A percentile compares a stretch with the other conserved stretches of the same genome.
These are phyloP conservation scores for Jackrogersella multiformis DNA, from an alignment of 495 filamentous ascomycete genomes.

Conservation along the genomic window DNA sequence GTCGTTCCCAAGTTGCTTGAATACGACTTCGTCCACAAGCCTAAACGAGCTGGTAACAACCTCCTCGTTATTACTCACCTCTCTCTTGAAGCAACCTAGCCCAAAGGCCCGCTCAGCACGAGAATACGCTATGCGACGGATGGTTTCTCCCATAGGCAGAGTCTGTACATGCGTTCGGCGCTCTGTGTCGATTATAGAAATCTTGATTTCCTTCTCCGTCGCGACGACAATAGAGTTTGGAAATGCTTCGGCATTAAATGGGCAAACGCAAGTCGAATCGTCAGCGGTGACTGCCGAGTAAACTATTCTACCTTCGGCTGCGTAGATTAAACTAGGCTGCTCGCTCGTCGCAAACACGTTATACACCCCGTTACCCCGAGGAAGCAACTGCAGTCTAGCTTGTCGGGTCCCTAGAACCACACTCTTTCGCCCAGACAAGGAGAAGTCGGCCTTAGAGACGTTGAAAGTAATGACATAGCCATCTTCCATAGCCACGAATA, in stretches of 20 bases:
- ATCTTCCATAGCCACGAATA: slow-evolving; percentile 95
- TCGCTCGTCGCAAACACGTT: slow-evolving; percentile 95
- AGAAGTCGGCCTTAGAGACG: slow-evolving; percentile 65
- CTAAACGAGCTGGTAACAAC: slow-evolving; percentile 58
- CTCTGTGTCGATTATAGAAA: slow-evolving; percentile 83
- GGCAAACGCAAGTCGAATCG: slow-evolving; percentile 78
- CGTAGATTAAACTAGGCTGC: slow-evolving; percentile 91
- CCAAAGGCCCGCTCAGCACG: slow-evolving; percentile 81
- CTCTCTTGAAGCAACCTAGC: slow-evolving; percentile 80
- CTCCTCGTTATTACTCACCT: slow-evolving; percentile 58
- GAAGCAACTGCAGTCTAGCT: slow-evolving; percentile 79
- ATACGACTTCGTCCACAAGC: slow-evolving; percentile 63
- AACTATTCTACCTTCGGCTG: slow-evolving; percentile 83
- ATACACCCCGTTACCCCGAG: slow-evolving; percentile 66
- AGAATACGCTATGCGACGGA: slow-evolving; percentile 88
- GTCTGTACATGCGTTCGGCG: slow-evolving; percentile 87
- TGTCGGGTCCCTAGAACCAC: slow-evolving; percentile 88
- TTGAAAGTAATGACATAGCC: slow-evolving; percentile 89
- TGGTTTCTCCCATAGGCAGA: slow-evolving; percentile 79
- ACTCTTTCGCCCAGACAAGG: slow-evolving; percentile 76
- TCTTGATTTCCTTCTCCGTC: slow-evolving; percentile 77
- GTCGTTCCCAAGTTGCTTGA: slow-evolving; percentile 54
- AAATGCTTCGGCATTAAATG: slow-evolving; percentile 83
- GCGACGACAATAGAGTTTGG: slow-evolving; percentile 83
- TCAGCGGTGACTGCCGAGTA: slow-evolving; percentile 97